phyloP scores from a whole-genome alignment of 805 yeast genomes.

The Myxozyma udenii region DNA sequence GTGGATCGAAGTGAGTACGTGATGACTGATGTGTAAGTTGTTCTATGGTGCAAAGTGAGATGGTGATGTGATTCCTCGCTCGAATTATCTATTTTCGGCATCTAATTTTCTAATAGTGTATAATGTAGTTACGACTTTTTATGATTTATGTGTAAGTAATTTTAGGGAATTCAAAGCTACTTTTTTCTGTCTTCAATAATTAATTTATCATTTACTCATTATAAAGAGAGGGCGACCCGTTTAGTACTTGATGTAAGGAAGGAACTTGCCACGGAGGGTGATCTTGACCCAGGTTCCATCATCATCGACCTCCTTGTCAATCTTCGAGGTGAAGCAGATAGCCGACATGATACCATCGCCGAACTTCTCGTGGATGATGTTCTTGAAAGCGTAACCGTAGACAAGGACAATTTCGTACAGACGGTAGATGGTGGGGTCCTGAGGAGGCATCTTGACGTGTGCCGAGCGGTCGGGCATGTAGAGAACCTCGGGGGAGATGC shows the following conservation, averaged over 20 bases:
- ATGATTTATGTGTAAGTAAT: too few species aligned
- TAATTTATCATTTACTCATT: too few species aligned
- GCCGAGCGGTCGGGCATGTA: constrained; percentile 26
- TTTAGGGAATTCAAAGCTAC: too few species aligned
- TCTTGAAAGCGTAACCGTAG: constrained; percentile 31
- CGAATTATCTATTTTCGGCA: not conserved
- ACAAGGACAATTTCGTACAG: constrained; percentile 30
- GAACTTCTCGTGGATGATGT: constrained; percentile 28
- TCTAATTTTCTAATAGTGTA: too few species aligned
- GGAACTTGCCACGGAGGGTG: constrained; percentile 30
- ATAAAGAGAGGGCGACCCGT: too few species aligned
- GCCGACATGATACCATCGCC: constrained; percentile 32
- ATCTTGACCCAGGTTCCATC: constrained; percentile 32
- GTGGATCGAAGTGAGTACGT: constrained; percentile 11
- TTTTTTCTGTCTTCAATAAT: too few species aligned
- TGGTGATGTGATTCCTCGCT: not conserved
- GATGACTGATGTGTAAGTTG: not conserved
- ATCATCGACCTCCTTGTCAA: constrained; percentile 30
- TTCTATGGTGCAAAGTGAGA: too few species aligned
- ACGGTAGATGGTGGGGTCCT: constrained; percentile 29
- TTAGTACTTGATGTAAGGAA: constrained; percentile 31
- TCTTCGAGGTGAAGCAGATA: constrained; percentile 30
- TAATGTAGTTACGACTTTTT: too few species aligned
- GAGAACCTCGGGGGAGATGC: constrained; percentile 26
- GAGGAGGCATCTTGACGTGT: constrained; percentile 23